A percentile compares a stretch with the other conserved stretches of the same genome.
These are phyloP conservation scores for Chrysoporthe puriensis DNA, from an alignment of 2,329 filamentous ascomycete species.

Conservation along the genomic window DNA sequence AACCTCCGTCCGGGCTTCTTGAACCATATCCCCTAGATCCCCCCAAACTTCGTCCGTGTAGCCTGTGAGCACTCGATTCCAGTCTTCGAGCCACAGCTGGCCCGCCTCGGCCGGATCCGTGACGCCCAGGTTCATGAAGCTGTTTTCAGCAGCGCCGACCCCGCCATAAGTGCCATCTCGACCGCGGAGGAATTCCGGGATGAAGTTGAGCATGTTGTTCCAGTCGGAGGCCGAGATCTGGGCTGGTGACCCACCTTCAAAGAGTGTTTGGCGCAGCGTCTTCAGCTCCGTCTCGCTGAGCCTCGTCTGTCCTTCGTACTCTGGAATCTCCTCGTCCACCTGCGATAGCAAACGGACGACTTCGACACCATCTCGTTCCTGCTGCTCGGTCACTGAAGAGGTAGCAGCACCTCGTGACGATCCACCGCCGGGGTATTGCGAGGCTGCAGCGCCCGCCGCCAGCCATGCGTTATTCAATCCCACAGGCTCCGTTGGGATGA, in stretches of 20 bases:
- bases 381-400: conserved; percentile 39
- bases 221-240: conserved; percentile 38
- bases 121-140: conserved; percentile 44
- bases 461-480: conserved; percentile 31
- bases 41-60: conserved; percentile 74
- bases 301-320: conserved; percentile 31
- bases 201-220: conserved; percentile 55
- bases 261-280: conserved; percentile 45
- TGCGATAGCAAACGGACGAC: conserved; percentile 44
- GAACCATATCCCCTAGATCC: conserved; percentile 58
- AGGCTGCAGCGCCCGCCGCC: neutral
- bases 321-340: conserved; percentile 31
- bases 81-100: conserved; percentile 56
- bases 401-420: neutral
- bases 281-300: conserved; percentile 37
- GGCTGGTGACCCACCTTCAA: conserved; percentile 33
- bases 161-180: conserved; percentile 30
- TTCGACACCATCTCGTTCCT: conserved; percentile 43
- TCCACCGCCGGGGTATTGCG: neutral
- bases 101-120: conserved; percentile 44
- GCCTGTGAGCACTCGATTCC: conserved; percentile 57
- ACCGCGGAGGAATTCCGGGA: conserved; percentile 46
- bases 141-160: conserved; percentile 29
- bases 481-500: conserved; percentile 30
- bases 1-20: conserved; percentile 61